Base-by-base conservation (phyloP, 257 asterid species). In the Asclepias syriaca region DNA sequence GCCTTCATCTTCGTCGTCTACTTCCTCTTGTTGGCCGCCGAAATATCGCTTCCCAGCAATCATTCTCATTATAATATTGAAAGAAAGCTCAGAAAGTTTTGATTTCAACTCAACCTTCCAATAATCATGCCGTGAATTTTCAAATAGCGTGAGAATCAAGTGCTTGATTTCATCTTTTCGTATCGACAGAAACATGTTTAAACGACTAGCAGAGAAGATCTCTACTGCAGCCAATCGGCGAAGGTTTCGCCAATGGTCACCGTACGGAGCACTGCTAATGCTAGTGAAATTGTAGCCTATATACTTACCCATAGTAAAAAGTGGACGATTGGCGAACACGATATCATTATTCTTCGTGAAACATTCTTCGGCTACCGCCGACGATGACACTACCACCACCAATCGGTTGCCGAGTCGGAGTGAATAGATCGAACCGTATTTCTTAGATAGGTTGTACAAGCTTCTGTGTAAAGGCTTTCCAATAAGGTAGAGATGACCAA, bases 221-320 rank as follows among this genome's bases (percentile, higher is more conserved):
- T 79, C 84, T 1, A 55, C 61, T 0, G 82, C 12, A 32, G 74
- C 72, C 53, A 84, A 34, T 13, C 81, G 75, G 3, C 85, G 71
- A 3, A 79, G 79, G 72, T 81, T 81, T 50, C 84, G 77, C 88
- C 84, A 84, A 32, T 77, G 83, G 15, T 74, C 83, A 3, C 84
- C 84, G 6, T 84, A 79, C 0, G 83, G 56, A 21, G 84, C 48
- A 14, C 48, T 65, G 1, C 34, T 72, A 37, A 81, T 56, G 21
- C 71, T 61, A 27, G 76, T 77, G 51, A 71, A 70, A 45, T 81
- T 66, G 69, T 84, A 81, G 18, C 81, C 82, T 7, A 69, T 14
- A 63, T 79, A 77, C 61, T 77, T 77, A 5, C 82, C 84, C 3
- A 74, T 51, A 3, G 49, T 18, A 15, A 78, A 46, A 60, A 54